Evolutionary conservation across 2,329 filamentous ascomycete species (phyloP).

Genomic region (Cylindrodendrum hubeiense): DNA sequence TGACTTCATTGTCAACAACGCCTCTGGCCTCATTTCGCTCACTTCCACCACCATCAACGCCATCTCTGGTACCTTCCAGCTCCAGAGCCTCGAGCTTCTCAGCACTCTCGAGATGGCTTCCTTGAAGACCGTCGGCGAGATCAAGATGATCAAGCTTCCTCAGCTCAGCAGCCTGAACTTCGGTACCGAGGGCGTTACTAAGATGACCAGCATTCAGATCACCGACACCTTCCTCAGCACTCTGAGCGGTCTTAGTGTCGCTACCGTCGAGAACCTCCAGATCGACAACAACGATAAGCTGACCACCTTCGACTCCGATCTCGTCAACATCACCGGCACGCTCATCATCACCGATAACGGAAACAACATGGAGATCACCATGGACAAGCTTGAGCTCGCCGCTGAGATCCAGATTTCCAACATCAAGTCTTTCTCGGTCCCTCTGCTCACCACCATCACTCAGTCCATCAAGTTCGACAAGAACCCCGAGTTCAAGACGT

Average conservation of each 20-base stretch:
- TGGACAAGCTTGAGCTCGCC: slow-evolving; percentile 80
- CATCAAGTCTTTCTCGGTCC: slow-evolving; percentile 79
- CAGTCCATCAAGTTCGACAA: slow-evolving; percentile 87
- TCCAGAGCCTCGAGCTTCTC: slow-evolving; percentile 78
- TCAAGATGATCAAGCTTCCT: slow-evolving; percentile 81
- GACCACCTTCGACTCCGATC: slow-evolving; percentile 79
- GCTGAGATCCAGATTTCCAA: slow-evolving; percentile 72
- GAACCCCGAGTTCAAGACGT: slow-evolving; percentile 73
- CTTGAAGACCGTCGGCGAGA: slow-evolving; percentile 74
- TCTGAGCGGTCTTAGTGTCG: slow-evolving; percentile 85
- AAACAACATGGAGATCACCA: slow-evolving; percentile 74
- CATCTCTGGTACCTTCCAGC: slow-evolving; percentile 78
- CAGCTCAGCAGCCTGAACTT: slow-evolving; percentile 64
- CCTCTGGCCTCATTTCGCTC: slow-evolving; percentile 70
- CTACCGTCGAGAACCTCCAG: slow-evolving; percentile 77
- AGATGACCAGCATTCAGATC: slow-evolving; percentile 78
- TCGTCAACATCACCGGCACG: slow-evolving; percentile 78
- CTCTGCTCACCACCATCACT: slow-evolving; percentile 79
- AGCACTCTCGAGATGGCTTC: slow-evolving; percentile 74
- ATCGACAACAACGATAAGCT: slow-evolving; percentile 96
- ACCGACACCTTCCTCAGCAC: slow-evolving; percentile 86
- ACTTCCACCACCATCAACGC: slow-evolving; percentile 69
- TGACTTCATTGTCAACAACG: slow-evolving; percentile 72
- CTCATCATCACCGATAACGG: slow-evolving; percentile 87
- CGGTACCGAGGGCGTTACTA: slow-evolving; percentile 69